These are phyloP conservation scores for Mucor sp. DNA, from an alignment of 371 early-diverging fungal species.

Conservation along the genomic window DNA sequence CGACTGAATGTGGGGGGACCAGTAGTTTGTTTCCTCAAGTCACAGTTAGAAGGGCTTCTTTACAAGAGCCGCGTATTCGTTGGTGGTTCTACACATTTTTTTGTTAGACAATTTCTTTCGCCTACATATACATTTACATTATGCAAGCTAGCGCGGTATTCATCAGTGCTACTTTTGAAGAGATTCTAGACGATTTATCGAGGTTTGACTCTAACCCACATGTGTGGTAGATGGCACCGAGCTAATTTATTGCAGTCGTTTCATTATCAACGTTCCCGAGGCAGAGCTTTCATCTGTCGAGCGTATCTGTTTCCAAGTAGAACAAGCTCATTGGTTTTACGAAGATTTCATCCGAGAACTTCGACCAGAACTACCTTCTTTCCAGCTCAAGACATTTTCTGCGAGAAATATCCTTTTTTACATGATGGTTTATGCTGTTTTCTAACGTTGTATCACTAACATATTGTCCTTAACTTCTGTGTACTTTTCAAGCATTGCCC, in stretches of 20 bases:
- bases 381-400: constrained; percentile 83
- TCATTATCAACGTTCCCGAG: constrained; percentile 96
- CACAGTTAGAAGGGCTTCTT: background rate
- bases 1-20: background rate
- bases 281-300: constrained; percentile 89
- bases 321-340: constrained; percentile 99
- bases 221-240: background rate
- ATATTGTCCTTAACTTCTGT: constrained; percentile 6
- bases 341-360: constrained; percentile 95
- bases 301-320: constrained; percentile 98
- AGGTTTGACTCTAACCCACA: constrained; percentile 50
- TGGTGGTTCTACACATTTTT: background rate
- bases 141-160: constrained; percentile 58
- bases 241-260: constrained; percentile 68
- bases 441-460: background rate
- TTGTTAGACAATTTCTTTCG: background rate
- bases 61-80: constrained; percentile 1
- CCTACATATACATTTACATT: background rate
- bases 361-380: constrained; percentile 76
- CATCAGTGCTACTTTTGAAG: constrained; percentile 69
- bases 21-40: background rate
- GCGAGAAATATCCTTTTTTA: constrained; percentile 67
- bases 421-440: background rate
- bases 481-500: constrained; percentile 88
- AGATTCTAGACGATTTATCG: constrained; percentile 84